Evolutionary conservation across 768 basidiomycete genomes (phyloP), one percentile per base, ranked within the genome.

Genomic region (Asterophora lycoperdoides): DNA sequence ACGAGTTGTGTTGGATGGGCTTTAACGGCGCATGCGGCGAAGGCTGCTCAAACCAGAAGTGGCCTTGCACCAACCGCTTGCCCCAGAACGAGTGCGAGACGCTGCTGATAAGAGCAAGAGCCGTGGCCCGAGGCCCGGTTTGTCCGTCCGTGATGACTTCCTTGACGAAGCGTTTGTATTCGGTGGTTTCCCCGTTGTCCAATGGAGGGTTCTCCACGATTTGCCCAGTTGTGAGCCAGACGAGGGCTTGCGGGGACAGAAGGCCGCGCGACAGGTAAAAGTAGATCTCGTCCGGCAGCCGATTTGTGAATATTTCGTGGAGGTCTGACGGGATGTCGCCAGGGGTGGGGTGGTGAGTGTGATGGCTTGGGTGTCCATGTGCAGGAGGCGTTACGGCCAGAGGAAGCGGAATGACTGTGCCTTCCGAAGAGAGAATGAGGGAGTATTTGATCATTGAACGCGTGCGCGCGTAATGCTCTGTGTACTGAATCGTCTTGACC

Each of bases 61-160:
- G 64, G 30, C 84, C 81, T 44, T 72, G 71, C 44, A 98, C 86
- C 54, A 85, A 84, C 57, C 81, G 74, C 62, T 78, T 82, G 41
- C 76, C 71, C 95, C 96, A 99, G 59, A 86, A 89, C 11, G 68
- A 75, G 66, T 96, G 82, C 29, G 81, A 68, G 14, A 87, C 88
- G 60, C 81, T 85, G 61, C 86, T 88, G 41, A 98, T 75, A 44
- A 99, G 77, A 33, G 93, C 93, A 23, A 99, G 75, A 18, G 93
- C 76, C 14, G 92, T 94, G 46, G 91, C 93, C 15, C 96, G 80
- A 26, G 96, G 96, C 1, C 91, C 89, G 11, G 93, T 96, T 63
- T 87, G 84, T 5, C 92, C 91, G 58, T 98, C 95, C 1, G 94
- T 97, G 48, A 98, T 86, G 29, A 93, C 88, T 67, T 97, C 94